Percentiles rank a stretch among this genome's conserved stretches.
phyloP scores from a whole-genome alignment of 805 yeast genomes.

The Zygoascus bituminiphila region DNA sequence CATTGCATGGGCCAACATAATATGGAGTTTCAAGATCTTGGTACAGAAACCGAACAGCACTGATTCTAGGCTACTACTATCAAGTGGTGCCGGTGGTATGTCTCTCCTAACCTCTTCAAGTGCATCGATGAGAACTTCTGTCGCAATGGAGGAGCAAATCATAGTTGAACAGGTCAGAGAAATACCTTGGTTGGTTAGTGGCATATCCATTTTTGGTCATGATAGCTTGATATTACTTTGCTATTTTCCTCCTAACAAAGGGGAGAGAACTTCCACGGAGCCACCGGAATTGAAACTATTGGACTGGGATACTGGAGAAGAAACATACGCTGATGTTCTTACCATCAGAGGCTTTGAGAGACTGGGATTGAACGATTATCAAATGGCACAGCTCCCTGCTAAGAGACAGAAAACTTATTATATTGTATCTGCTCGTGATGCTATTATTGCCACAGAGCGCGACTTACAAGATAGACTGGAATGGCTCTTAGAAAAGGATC shows the following conservation, averaged over 20 bases:
- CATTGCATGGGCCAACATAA: constrained; percentile 74
- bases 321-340: constrained; percentile 71
- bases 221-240: constrained; percentile 58
- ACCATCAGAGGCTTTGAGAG: constrained; percentile 48
- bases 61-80: constrained; percentile 1
- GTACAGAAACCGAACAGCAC: constrained; percentile 16
- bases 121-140: constrained; percentile 13
- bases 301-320: constrained; percentile 58
- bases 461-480: constrained; percentile 57
- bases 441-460: constrained; percentile 65
- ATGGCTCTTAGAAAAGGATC: constrained; percentile 57
- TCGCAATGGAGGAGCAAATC: constrained; percentile 18
- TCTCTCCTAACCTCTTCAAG: constrained; percentile 12
- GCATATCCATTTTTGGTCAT: constrained; percentile 67
- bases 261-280: constrained; percentile 21
- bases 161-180: constrained; percentile 33
- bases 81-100: constrained; percentile 11
- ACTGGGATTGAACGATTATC: constrained; percentile 75
- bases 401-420: constrained; percentile 35
- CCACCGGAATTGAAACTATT: constrained; percentile 69
- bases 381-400: constrained; percentile 28
- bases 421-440: constrained; percentile 74
- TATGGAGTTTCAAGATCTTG: constrained; percentile 60
- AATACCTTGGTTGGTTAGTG: constrained; percentile 54
- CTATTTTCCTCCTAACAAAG: constrained; percentile 30